phyloP scores from a whole-genome alignment of 345 rosid genomes.

The Dipteronia sinensis region DNA sequence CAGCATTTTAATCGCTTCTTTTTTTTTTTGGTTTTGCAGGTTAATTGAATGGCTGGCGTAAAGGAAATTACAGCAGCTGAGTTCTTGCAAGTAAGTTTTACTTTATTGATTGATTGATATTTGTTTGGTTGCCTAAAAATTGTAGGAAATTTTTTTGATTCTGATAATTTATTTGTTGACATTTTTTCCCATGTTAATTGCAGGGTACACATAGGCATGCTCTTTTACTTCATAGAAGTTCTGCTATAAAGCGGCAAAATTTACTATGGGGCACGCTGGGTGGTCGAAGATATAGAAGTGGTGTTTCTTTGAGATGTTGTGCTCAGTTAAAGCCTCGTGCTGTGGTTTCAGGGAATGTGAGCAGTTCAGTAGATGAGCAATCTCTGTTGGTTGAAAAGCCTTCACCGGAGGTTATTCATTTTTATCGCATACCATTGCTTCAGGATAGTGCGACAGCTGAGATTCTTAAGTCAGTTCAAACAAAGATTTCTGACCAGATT shows the following conservation, averaged over 20 bases:
- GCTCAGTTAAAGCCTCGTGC: conserved; percentile 56
- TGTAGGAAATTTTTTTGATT: background rate
- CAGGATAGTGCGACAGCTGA: conserved; percentile 72
- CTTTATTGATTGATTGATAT: background rate
- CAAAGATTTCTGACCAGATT: conserved; percentile 67
- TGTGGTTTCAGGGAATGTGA: conserved; percentile 39
- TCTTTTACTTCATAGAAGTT: conserved; percentile 44
- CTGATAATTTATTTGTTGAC: no score
- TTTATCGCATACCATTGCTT: conserved; percentile 72
- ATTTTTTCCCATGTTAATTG: conserved; percentile 6
- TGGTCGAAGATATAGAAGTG: conserved; percentile 28
- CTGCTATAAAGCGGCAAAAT: conserved; percentile 27
- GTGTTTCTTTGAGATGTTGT: conserved; percentile 50
- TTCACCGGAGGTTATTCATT: conserved; percentile 61
- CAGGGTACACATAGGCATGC: conserved; percentile 69
- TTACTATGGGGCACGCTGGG: conserved; percentile 48
- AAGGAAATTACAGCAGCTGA: conserved; percentile 38
- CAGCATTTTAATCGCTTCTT: background rate
- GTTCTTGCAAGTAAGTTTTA: conserved; percentile 39
- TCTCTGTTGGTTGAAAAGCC: conserved; percentile 55
- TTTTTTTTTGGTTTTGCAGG: conserved; percentile 18
- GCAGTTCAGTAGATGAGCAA: conserved; percentile 47
- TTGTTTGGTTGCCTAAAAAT: background rate
- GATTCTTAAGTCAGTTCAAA: conserved; percentile 62
- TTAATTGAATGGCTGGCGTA: conserved; percentile 34